Evolutionary conservation across 306 rosid species (phyloP), one percentile per base, ranked within the genome.

Genomic region (Cucurbita ficifolia): DNA sequence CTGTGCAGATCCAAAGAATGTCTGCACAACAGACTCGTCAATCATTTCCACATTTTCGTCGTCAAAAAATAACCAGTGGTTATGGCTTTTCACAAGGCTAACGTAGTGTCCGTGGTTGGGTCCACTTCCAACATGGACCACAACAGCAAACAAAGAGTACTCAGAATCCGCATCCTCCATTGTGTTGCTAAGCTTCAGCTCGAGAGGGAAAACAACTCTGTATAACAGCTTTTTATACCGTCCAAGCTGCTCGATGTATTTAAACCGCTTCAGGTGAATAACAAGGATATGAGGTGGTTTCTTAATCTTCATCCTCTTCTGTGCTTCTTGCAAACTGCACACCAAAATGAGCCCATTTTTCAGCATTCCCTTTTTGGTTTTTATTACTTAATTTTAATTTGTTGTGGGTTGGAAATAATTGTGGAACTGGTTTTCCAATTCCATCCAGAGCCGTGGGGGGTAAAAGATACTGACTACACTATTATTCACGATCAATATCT

Each of bases 101-200:
- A 91, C 93, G 53, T 95, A 95, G 84, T 95, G 99, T 53, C 99
- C 99, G 50, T 95, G 99, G 88, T 95, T 95, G 79, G 99, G 97
- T 11, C 99, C 99, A 74, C 89, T 91, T 39, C 99, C 99, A 43
- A 95, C 96, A 78, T 95, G 99, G 62, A 95, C 99, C 63, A 95
- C 99, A 35, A 95, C 97, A 0, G 97, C 99, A 82, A 95, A 91
- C 46, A 95, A 86, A 60, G 99, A 95, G 79, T 95, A 95, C 82
- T 95, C 99, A 0, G 82, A 74, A 77, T 95, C 99, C 13, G 87
- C 96, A 77, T 89, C 96, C 81, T 91, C 97, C 73, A 89, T 87
- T 1, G 97, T 91, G 85, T 94, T 89, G 69, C 96, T 89, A 88
- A 95, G 82, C 87, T 91, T 95, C 84, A 95, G 90, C 86, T 95